Evolutionary conservation across 768 basidiomycete genomes (phyloP), one percentile per base, ranked within the genome.

Genomic region (Sporobolomyces pararoseus): DNA sequence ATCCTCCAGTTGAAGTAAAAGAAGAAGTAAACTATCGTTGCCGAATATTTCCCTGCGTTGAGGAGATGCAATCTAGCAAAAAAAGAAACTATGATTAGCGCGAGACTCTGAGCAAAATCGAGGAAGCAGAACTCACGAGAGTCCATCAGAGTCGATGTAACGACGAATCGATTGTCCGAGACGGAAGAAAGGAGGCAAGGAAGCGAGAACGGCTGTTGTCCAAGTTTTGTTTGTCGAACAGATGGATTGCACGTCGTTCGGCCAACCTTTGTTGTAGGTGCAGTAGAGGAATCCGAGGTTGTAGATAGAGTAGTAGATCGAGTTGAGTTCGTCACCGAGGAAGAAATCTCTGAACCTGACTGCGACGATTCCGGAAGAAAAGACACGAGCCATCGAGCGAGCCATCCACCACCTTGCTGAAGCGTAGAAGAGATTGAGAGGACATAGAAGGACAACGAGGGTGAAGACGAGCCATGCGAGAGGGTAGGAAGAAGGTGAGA

Each of bases 81-180:
- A 1, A 37, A 7, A 25, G 21, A 32, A 12, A 32, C 13, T 9
- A 10, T 13, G 21, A n/a, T n/a, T 27, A n/a, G 4, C 27, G 34
- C 32, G 31, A 19, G 27, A 37, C 12, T n/a, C n/a, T n/a, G n/a
- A n/a, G 39, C 39, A 17, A 42, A 17, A 47, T 42, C 25, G 42
- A 53, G 39, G 27, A 19, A 23, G n/a, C 16, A 2, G 37, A 39
- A 49, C 46, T 34, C 35, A 68, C 66, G 47, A 39, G 12, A 75
- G 19, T 2, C 72, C 73, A 32, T 68, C 81, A 2, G 91, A 90
- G 77, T 97, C 96, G 53, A 80, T 80, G 77, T 88, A 98, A 81
- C 95, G 92, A 72, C 88, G 88, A 59, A 96, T 73, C 77, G 89
- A 90, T 79, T 99, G 96, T 16, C 89, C 82, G 49, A 91, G 77